Evolutionary conservation across 495 filamentous ascomycete species (phyloP).

Genomic region (Bacidia rubella): DNA sequence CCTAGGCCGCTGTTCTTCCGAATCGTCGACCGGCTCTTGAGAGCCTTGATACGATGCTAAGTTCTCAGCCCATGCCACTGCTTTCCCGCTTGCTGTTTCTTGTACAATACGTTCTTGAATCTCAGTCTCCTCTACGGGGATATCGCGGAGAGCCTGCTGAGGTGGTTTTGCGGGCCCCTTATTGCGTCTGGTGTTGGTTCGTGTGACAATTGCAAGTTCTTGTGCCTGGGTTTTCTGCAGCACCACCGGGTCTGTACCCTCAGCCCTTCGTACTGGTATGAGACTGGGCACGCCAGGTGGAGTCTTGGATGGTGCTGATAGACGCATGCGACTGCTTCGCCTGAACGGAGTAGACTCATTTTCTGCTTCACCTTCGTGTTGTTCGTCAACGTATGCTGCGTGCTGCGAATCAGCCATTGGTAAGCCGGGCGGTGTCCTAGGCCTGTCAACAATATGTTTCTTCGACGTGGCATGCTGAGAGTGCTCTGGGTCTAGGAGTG

Average conservation of each 20-base stretch:
- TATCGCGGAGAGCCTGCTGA: slow-evolving; percentile 29
- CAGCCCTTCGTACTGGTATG: slow-evolving; percentile 42
- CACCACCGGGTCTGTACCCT: slow-evolving; percentile 42
- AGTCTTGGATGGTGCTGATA: slow-evolving; percentile 19
- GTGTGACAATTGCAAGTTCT: slow-evolving; percentile 38
- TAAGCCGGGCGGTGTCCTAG: slow-evolving; percentile 9
- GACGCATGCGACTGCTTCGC: slow-evolving; percentile 31
- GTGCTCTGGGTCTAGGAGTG: background rate
- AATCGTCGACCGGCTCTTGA: slow-evolving; percentile 7
- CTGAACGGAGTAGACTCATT: slow-evolving; percentile 19
- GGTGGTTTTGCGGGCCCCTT: slow-evolving; percentile 39
- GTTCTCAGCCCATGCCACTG: slow-evolving; percentile 17
- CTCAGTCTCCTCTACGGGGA: slow-evolving; percentile 19
- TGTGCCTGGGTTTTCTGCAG: slow-evolving; percentile 45
- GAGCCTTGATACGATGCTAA: slow-evolving; percentile 17
- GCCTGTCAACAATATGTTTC: slow-evolving; percentile 22
- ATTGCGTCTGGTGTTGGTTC: slow-evolving; percentile 44
- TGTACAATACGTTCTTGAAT: background rate
- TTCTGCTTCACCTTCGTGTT: slow-evolving; percentile 9
- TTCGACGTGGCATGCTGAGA: background rate
- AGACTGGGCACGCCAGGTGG: slow-evolving; percentile 28
- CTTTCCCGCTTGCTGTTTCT: slow-evolving; percentile 6
- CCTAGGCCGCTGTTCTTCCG: slow-evolving; percentile 15
- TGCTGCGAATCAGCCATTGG: slow-evolving; percentile 10
- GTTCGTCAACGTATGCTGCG: slow-evolving; percentile 15